Evolutionary conservation across 2,329 filamentous ascomycete species (phyloP).

Genomic region (Trichoderma sp.): DNA sequence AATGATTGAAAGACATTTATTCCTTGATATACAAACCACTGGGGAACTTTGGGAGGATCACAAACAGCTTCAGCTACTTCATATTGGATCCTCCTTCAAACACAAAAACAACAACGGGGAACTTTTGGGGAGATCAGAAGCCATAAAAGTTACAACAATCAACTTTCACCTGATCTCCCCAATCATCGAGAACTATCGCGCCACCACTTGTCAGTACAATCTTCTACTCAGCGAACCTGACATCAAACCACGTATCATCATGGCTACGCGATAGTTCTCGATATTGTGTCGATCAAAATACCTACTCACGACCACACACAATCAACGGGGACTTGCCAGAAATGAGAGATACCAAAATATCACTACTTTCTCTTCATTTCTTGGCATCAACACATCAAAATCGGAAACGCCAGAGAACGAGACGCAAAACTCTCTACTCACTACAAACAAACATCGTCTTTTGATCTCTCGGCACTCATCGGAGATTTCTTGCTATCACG

Average conservation of each 20-base stretch:
- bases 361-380: conserved; percentile 3
- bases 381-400: conserved; percentile 1
- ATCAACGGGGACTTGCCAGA: conserved; percentile 8
- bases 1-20: neutral
- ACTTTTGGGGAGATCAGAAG: conserved; percentile 4
- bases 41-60: conserved; percentile 1
- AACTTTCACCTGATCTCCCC: neutral
- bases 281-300: neutral
- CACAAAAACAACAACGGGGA: neutral
- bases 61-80: neutral
- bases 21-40: neutral
- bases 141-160: neutral
- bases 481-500: neutral
- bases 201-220: neutral
- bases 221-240: neutral
- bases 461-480: conserved; percentile 4
- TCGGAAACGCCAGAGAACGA: conserved; percentile 3
- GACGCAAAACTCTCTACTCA: neutral
- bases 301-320: conserved; percentile 1
- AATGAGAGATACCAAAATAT: neutral
- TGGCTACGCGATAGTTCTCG: conserved; percentile 5
- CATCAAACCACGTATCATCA: neutral
- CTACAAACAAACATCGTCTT: neutral
- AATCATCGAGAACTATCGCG: conserved; percentile 9
- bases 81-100: conserved; percentile 2